These are phyloP conservation scores for Vitis hybrid DNA, from an alignment of 177 flowering plant genomes.

Conservation along the genomic window DNA sequence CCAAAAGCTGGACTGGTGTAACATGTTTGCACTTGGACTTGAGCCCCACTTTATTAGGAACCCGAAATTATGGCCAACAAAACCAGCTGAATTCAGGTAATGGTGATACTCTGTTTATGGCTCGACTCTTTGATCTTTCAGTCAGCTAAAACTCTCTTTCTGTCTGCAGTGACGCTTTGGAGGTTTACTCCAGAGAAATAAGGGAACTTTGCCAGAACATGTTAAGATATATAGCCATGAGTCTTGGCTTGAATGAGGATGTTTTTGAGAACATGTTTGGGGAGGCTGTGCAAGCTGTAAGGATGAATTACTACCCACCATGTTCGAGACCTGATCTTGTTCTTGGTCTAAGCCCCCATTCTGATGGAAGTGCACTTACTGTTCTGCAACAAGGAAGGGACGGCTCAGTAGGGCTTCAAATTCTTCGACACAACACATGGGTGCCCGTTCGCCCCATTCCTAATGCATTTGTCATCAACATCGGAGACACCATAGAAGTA, in stretches of 20 bases:
- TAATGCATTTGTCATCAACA: slow-evolving; percentile 76
- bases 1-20: slow-evolving; percentile 87
- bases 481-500: slow-evolving; percentile 89
- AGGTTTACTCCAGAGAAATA: slow-evolving; percentile 54
- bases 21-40: slow-evolving; percentile 81
- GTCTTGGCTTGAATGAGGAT: slow-evolving; percentile 47
- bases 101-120: background rate
- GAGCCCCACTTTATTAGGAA: slow-evolving; percentile 52
- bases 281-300: slow-evolving; percentile 70
- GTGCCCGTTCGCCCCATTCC: slow-evolving; percentile 63
- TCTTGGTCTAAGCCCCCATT: slow-evolving; percentile 83
- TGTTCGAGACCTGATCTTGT: slow-evolving; percentile 87
- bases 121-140: background rate
- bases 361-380: slow-evolving; percentile 91
- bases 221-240: slow-evolving; percentile 56
- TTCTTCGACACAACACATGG: slow-evolving; percentile 72
- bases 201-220: slow-evolving; percentile 59
- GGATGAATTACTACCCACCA: slow-evolving; percentile 96
- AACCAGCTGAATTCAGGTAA: slow-evolving; percentile 65
- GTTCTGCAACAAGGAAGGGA: slow-evolving; percentile 73
- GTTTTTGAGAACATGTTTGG: slow-evolving; percentile 64
- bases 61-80: slow-evolving; percentile 67
- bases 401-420: slow-evolving; percentile 74
- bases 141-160: background rate
- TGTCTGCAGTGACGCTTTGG: slow-evolving; percentile 60